phyloP scores from a whole-genome alignment of 305 asterid genomes.

The Plantago rigida region DNA sequence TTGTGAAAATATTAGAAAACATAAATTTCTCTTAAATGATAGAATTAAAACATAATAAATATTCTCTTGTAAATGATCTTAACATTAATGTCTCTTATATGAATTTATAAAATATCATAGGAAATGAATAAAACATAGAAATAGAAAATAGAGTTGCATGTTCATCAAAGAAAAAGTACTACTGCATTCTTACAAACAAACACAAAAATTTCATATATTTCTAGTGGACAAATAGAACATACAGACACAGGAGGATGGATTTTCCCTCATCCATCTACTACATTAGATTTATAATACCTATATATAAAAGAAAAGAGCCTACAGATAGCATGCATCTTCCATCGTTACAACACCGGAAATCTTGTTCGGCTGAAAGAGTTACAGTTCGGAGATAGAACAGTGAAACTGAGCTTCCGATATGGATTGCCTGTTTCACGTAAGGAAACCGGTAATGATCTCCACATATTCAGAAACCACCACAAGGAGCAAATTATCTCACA shows the following conservation, averaged over 20 bases:
- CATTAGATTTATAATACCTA: conserved; percentile 25
- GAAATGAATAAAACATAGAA: too few species aligned
- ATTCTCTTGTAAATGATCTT: too few species aligned
- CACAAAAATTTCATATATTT: conserved; percentile 22
- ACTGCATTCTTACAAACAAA: conserved; percentile 8
- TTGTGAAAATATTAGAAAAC: too few species aligned
- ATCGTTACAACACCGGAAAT: not conserved
- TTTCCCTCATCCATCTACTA: conserved; percentile 31
- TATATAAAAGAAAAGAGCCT: too few species aligned
- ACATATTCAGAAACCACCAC: conserved; percentile 8
- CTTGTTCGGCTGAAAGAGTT: conserved; percentile 1
- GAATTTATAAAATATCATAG: too few species aligned
- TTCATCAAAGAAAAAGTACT: not conserved
- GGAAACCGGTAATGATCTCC: conserved; percentile 8
- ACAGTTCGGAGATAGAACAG: conserved; percentile 5
- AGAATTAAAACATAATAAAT: too few species aligned
- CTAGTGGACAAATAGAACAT: conserved; percentile 21
- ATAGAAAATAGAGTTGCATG: not conserved
- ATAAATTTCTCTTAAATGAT: too few species aligned
- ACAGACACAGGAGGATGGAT: conserved; percentile 32
- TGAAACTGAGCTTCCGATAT: conserved; percentile 20
- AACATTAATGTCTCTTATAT: too few species aligned
- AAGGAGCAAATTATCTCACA: conserved; percentile 19
- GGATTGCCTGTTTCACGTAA: conserved; percentile 23
- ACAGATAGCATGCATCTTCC: too few species aligned